Base-by-base conservation (phyloP, 2,329 filamentous ascomycete genomes). In the Sporothrix phasma region DNA sequence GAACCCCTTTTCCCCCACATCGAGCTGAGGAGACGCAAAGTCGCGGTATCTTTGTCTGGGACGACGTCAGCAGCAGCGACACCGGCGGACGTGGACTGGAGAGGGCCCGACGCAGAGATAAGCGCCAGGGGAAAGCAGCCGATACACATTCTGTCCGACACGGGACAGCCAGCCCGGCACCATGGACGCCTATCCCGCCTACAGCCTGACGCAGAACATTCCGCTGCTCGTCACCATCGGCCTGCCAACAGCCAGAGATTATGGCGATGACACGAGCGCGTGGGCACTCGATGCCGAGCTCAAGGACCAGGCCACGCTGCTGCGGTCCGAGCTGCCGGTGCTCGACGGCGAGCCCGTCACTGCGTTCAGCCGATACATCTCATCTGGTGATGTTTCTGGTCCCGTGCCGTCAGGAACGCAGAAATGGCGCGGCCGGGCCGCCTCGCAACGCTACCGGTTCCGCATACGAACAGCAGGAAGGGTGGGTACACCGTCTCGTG, bases 161-260 rank as follows among this genome's bases (percentile, higher is more conserved):
- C 8, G 29, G 29, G 34, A 19, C 8, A n/a, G 7, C 53, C 29
- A 51, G 47, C 34, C 24, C 34, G 11, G 29, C 53, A 51, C 29
- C 7, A 94, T 94, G 90, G 88, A 94, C 75, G 89, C 84, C 70
- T 93, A 91, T 76, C 88, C 89, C 63, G 74, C 78, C 65, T 88
- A 88, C 75, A 96, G 92, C 78, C 80, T 96, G 74, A 85, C 87
- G 73, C 92, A 94, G 76, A 95, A 94, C 76, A 82, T 95, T 70
- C 93, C 93, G 41, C 82, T 96, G 64, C 77, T 97, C 66, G 79
- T 95, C 54, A 83, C 96, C 39, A 91, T 91, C 43, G 94, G 93
- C 13, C 81, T 97, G 39, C 80, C 72, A 5, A 67, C 73, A 76
- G 24, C 22, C 3, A 29, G n/a, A 31, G 47, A 58, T 1, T 47